Evolutionary conservation across 176 grass and related monocot genomes (phyloP).

Genomic region (Raddia guianensis): DNA sequence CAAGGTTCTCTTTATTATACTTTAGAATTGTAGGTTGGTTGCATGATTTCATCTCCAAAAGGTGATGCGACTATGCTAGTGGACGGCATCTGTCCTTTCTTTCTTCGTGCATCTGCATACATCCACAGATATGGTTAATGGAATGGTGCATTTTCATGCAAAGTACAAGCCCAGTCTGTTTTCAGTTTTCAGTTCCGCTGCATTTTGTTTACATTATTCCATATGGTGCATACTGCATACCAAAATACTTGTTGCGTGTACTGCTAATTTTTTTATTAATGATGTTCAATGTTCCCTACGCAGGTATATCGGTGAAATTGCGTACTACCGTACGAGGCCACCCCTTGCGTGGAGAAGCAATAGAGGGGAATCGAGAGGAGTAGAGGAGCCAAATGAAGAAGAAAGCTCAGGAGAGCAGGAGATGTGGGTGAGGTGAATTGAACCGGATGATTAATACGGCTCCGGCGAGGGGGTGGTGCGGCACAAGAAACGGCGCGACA

Average conservation of each 20-base stretch:
- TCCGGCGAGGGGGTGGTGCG: too few species aligned
- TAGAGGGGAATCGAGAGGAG: too few species aligned
- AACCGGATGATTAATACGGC: too few species aligned
- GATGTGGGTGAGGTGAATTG: too few species aligned
- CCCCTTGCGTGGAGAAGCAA: too few species aligned
- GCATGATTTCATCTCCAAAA: constrained; percentile 57
- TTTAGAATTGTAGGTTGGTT: constrained; percentile 56
- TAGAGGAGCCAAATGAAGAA: too few species aligned
- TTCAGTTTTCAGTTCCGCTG: background rate
- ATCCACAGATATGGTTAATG: too few species aligned
- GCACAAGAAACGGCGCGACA: too few species aligned
- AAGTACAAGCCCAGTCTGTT: background rate
- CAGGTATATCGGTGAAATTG: constrained; percentile 53
- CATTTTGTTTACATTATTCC: background rate
- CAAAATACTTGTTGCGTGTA: background rate
- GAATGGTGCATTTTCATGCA: background rate
- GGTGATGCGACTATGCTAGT: constrained; percentile 26
- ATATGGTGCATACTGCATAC: background rate
- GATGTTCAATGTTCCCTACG: constrained; percentile 1
- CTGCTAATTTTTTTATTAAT: background rate
- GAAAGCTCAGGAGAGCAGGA: too few species aligned
- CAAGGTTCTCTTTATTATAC: constrained; percentile 47
- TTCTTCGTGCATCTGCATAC: background rate
- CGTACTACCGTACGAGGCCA: constrained; percentile 6
- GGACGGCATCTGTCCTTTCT: background rate